Conservation (phyloP, 1,139 yeast genomes). For the Pichia sorboxylosa region DNA sequence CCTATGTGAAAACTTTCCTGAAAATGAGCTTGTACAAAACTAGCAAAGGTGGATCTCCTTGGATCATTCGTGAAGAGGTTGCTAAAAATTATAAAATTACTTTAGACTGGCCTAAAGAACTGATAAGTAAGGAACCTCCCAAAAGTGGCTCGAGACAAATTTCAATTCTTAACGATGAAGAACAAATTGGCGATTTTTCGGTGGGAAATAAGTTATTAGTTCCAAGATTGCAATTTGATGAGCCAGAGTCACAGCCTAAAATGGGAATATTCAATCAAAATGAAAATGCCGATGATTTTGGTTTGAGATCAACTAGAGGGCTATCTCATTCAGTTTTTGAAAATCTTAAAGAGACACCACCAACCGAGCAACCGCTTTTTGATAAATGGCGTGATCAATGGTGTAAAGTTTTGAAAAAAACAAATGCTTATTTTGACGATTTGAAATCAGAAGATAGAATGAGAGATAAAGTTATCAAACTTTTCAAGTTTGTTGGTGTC, state of each 20-base stretch:
- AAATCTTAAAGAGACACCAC: slow-evolving; percentile 25
- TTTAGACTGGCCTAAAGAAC: slow-evolving; percentile 40
- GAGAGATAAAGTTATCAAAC: slow-evolving; percentile 17
- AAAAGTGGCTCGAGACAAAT: not conserved
- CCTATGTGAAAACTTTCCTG: slow-evolving; percentile 79
- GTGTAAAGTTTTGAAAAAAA: slow-evolving; percentile 20
- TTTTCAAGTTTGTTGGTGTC: slow-evolving; percentile 22
- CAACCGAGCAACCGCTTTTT: slow-evolving; percentile 20
- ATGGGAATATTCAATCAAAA: slow-evolving; percentile 6
- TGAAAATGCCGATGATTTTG: slow-evolving; percentile 5
- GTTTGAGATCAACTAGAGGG: slow-evolving; percentile 10
- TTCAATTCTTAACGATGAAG: not conserved
- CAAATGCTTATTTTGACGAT: slow-evolving; percentile 22
- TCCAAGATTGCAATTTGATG: not conserved
- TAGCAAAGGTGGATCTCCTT: slow-evolving; percentile 84
- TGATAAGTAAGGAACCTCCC: slow-evolving; percentile 18
- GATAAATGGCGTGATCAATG: slow-evolving; percentile 25
- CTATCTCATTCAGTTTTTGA: slow-evolving; percentile 16
- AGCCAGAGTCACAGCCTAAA: not conserved
- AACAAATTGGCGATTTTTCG: not conserved
- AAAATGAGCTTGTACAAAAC: slow-evolving; percentile 77
- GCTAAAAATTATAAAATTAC: slow-evolving; percentile 51
- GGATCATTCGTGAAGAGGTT: slow-evolving; percentile 82
- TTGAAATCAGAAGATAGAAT: slow-evolving; percentile 15
- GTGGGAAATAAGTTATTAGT: not conserved